These are phyloP conservation scores for Xylaria palmicola DNA, from an alignment of 495 filamentous ascomycete species.

Conservation along the genomic window DNA sequence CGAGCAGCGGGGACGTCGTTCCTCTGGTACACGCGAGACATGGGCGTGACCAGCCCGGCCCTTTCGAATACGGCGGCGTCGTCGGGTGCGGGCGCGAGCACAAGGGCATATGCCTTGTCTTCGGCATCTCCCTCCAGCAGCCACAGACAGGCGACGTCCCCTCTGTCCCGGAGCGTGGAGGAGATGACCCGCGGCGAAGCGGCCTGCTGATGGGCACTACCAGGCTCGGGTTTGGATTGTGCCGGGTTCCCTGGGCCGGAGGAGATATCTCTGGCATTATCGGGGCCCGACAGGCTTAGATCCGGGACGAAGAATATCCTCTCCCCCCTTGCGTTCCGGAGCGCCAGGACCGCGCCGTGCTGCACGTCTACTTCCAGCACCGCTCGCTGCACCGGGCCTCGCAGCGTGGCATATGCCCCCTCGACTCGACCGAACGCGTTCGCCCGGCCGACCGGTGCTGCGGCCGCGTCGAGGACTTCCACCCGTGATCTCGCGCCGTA, in stretches of 20 bases:
- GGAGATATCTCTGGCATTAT: not conserved
- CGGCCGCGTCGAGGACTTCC: not conserved
- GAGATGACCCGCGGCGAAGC: not conserved
- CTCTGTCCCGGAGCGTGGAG: not conserved
- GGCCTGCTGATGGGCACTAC: not conserved
- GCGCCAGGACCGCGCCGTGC: not conserved
- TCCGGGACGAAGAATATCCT: not conserved
- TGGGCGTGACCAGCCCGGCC: not conserved
- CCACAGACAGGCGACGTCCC: not conserved
- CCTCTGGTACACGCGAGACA: conserved; percentile 1
- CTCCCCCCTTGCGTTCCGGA: not conserved
- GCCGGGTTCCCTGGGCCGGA: not conserved
- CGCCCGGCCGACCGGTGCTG: not conserved
- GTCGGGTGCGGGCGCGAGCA: not conserved
- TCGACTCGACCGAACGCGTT: not conserved
- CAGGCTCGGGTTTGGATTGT: not conserved
- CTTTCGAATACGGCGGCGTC: not conserved
- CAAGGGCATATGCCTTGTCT: not conserved
- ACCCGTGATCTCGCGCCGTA: not conserved
- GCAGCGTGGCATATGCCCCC: not conserved
- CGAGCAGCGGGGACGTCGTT: not conserved
- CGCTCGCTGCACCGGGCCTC: not conserved
- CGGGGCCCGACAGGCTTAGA: not conserved
- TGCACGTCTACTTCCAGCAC: not conserved
- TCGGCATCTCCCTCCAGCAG: not conserved